Evolutionary conservation across 2,329 filamentous ascomycete genomes (phyloP), one percentile per base, ranked within the genome.

Genomic region (Chalaropsis thielavioides): DNA sequence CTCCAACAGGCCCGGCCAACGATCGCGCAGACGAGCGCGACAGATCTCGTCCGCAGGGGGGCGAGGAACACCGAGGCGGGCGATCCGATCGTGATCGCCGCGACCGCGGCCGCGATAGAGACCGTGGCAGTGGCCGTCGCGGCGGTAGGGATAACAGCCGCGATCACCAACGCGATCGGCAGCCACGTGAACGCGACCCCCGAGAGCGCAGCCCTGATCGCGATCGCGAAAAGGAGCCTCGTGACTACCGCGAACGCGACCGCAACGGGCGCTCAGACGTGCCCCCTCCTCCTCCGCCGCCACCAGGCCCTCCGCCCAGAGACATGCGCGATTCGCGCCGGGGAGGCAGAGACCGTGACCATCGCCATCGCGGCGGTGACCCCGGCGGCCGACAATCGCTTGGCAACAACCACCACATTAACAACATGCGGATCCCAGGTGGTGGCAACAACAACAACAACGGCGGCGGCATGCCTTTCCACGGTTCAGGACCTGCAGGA

Each of bases 111-210:
- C 31, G 24, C 49, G 61, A 63, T 40, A 63, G 61, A 17, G 62
- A 79, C 46, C 74, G 76, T 38, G 72, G 72, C 0, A 78, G 80
- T 17, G 54, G 27, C 15, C 73, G 76, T 51, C 70, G 73, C 68
- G 70, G 69, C 61, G 78, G 72, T 24, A 76, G 79, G n/a, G 77
- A 80, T 35, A 76, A 73, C 68, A 82, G 80, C 67, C 77, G 79
- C 46, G 80, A 82, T 58, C 74, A 70, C 61, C 76, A 78, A n/a
- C 74, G 76, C 44, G 75, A 77, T 1, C 69, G 71, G 44, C 69
- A 72, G 40, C 71, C 72, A 22, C 70, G 72, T 11, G 72, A 75
- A 6, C 70, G 73, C 61, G 71, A 73, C 66, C 74, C 79, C 46
- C 74, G 69, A n/a, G 80, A 82, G 61, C 76, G 77, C 24, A 81